A percentile compares a stretch with the other conserved stretches of the same genome.
Evolutionary conservation across 345 rosid species (phyloP).

Genomic region (Brassica cretica): DNA sequence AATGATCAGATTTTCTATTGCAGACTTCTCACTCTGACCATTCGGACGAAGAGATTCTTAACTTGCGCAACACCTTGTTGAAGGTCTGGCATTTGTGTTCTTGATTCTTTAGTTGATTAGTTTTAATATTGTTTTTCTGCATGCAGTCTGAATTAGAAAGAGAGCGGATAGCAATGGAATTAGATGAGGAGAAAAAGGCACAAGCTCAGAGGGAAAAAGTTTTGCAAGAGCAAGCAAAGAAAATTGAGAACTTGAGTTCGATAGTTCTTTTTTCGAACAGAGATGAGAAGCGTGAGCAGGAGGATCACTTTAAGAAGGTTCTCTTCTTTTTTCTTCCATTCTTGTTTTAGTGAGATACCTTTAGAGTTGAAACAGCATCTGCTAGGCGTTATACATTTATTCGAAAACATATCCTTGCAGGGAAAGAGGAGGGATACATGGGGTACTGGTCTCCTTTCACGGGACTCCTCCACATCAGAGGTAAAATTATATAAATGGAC

Average conservation of each 20-base stretch:
- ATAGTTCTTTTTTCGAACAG: slow-evolving; percentile 79
- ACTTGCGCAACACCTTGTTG: slow-evolving; percentile 80
- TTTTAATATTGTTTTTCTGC: slow-evolving; percentile 21
- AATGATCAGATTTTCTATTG: slow-evolving; percentile 7
- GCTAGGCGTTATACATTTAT: neutral
- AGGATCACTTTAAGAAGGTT: slow-evolving; percentile 68
- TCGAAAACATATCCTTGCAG: slow-evolving; percentile 41
- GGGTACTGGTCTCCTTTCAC: slow-evolving; percentile 70
- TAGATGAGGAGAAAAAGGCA: slow-evolving; percentile 95
- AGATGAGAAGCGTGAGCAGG: slow-evolving; percentile 61
- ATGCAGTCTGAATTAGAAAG: slow-evolving; percentile 92
- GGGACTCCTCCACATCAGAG: slow-evolving; percentile 48
- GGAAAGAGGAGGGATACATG: slow-evolving; percentile 91
- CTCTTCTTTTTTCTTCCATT: slow-evolving; percentile 22
- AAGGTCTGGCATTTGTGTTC: slow-evolving; percentile 52
- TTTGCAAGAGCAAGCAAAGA: slow-evolving; percentile 89
- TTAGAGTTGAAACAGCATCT: slow-evolving; percentile 1
- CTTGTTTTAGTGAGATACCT: neutral
- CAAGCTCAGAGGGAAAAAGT: slow-evolving; percentile 91
- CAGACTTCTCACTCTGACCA: slow-evolving; percentile 90
- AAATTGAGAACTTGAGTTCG: slow-evolving; percentile 84
- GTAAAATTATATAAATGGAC: slow-evolving; percentile 17
- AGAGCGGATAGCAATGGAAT: slow-evolving; percentile 84
- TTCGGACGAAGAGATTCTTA: slow-evolving; percentile 85
- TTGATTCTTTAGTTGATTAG: slow-evolving; percentile 14